Evolutionary conservation across 2,329 filamentous ascomycete species (phyloP).

Genomic region (Curvularia sp.): DNA sequence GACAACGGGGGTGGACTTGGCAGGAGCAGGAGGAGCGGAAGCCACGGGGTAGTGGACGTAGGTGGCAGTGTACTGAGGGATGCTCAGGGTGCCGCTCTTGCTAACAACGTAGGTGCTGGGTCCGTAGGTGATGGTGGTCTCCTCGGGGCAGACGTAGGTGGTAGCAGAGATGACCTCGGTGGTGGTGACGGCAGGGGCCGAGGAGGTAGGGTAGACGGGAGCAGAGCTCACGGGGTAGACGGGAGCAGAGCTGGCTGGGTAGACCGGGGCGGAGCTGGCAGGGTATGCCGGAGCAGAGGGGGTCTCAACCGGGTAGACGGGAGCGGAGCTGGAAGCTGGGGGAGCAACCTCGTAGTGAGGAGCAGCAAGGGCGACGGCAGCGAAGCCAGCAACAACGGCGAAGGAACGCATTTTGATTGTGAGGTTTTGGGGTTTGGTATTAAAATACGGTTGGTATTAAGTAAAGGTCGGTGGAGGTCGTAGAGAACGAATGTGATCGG

Average conservation of each 20-base stretch:
- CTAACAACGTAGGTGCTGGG: constrained; percentile 45
- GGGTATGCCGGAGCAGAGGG: constrained; percentile 8
- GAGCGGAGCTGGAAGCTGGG: constrained; percentile 1
- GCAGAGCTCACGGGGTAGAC: neutral
- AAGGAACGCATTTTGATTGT: constrained; percentile 52
- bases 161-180: constrained; percentile 35
- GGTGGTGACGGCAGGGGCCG: constrained; percentile 22
- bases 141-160: constrained; percentile 33
- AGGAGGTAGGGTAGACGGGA: constrained; percentile 3
- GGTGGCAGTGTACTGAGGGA: constrained; percentile 32
- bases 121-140: constrained; percentile 39
- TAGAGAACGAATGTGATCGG: constrained; percentile 53
- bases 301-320: constrained; percentile 9
- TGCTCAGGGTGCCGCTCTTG: constrained; percentile 41
- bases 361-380: constrained; percentile 35
- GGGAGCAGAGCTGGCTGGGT: neutral
- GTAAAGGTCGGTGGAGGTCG: constrained; percentile 37
- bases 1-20: neutral
- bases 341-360: constrained; percentile 26
- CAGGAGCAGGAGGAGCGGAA: neutral
- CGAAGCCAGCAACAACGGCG: constrained; percentile 42
- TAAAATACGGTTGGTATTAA: constrained; percentile 48
- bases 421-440: constrained; percentile 29
- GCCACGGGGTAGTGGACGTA: constrained; percentile 27
- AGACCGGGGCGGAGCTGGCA: constrained; percentile 1